phyloP scores from a whole-genome alignment of 2,329 filamentous ascomycete species.

The Apiospora marii region DNA sequence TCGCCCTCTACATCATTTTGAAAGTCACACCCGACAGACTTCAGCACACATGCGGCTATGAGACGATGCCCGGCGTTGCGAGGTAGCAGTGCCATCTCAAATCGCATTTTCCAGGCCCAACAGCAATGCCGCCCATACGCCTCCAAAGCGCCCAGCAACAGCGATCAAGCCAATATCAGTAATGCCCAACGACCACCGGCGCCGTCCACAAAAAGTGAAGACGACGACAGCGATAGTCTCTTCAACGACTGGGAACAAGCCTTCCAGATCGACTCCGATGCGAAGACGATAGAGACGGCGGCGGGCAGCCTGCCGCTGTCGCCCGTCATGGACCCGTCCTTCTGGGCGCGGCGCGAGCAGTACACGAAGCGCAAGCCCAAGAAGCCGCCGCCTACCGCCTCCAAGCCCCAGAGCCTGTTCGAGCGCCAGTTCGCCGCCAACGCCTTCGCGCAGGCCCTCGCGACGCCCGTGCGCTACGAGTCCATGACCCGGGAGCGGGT shows the following conservation, averaged over 20 bases:
- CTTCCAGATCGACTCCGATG: conserved; percentile 47
- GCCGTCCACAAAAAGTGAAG: neutral
- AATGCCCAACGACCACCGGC: neutral
- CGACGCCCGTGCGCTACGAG: conserved; percentile 66
- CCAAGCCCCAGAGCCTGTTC: conserved; percentile 51
- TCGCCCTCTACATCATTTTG: neutral
- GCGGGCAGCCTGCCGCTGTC: conserved; percentile 60
- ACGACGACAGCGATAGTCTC: conserved; percentile 34
- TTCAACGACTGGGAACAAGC: conserved; percentile 40
- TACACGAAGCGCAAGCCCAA: conserved; percentile 50
- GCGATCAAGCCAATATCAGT: neutral
- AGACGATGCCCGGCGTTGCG: conserved; percentile 41
- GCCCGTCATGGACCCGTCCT: conserved; percentile 60
- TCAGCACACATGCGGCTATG: conserved; percentile 40
- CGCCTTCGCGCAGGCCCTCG: conserved; percentile 70
- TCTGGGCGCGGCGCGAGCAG: conserved; percentile 53
- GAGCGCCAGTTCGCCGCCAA: conserved; percentile 67
- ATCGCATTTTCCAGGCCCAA: conserved; percentile 21
- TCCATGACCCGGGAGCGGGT: conserved; percentile 54
- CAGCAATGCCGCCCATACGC: conserved; percentile 32
- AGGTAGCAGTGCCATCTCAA: conserved; percentile 34
- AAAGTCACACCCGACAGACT: neutral
- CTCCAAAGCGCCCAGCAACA: conserved; percentile 19
- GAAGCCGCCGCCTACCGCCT: conserved; percentile 32
- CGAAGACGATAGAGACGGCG: conserved; percentile 55